These are phyloP conservation scores for Dothiorella sarmentorum DNA, from an alignment of 2,329 filamentous ascomycete genomes.

Conservation along the genomic window DNA sequence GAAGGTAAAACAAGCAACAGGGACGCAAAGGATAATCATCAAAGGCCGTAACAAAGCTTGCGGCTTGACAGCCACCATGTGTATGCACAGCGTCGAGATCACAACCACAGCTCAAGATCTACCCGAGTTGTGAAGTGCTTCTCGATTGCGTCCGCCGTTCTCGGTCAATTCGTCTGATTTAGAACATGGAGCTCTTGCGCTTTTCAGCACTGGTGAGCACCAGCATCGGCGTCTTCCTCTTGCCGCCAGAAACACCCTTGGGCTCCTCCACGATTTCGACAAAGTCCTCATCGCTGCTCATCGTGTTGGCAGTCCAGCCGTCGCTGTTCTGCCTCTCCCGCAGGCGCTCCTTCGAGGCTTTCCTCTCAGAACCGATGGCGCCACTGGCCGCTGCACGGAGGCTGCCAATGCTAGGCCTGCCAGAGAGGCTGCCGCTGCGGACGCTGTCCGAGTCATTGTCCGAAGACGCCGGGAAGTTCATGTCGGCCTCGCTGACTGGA, in stretches of 20 bases:
- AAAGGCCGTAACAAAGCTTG: conserved; percentile 35
- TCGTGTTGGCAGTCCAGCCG: conserved; percentile 57
- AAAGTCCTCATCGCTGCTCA: conserved; percentile 62
- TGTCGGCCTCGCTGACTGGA: conserved; percentile 78
- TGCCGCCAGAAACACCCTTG: conserved; percentile 53
- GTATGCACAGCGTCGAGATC: conserved; percentile 35
- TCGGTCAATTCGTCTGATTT: conserved; percentile 26
- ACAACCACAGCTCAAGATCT: conserved; percentile 20
- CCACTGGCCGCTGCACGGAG: conserved; percentile 75
- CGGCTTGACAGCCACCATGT: conserved; percentile 23
- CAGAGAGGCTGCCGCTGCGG: conserved; percentile 78
- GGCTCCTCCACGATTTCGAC: conserved; percentile 53
- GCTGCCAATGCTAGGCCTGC: conserved; percentile 69
- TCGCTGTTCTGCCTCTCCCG: conserved; percentile 32
- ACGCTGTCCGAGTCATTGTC: conserved; percentile 62
- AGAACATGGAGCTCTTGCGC: conserved; percentile 70
- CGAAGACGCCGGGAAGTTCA: conserved; percentile 62
- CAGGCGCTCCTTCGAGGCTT: conserved; percentile 47
- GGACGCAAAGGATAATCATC: conserved; percentile 33
- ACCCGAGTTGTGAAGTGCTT: conserved; percentile 20
- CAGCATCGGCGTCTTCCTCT: conserved; percentile 81
- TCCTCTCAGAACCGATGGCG: conserved; percentile 84
- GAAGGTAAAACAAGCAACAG: conserved; percentile 21
- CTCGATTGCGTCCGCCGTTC: conserved; percentile 22
- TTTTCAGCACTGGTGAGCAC: conserved; percentile 87